A percentile compares a stretch with the other conserved stretches of the same genome.
Evolutionary conservation across 345 rosid genomes (phyloP).

Genomic region (Psidium guajava): DNA sequence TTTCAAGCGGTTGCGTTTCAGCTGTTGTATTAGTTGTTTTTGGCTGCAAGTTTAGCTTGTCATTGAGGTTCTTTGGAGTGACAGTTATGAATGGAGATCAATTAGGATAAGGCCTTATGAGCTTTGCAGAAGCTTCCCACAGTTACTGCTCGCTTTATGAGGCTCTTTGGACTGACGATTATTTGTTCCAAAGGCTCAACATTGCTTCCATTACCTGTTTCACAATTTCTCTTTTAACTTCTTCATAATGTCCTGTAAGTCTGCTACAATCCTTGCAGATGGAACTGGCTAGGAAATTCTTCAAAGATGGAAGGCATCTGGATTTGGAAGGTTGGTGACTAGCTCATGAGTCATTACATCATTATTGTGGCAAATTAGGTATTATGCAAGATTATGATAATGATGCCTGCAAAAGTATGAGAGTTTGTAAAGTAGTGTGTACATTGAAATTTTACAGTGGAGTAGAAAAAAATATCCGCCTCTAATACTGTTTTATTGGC

Average conservation of each 20-base stretch:
- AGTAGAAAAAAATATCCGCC: neutral
- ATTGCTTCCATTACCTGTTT: neutral
- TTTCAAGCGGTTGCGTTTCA: neutral
- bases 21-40: neutral
- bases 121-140: neutral
- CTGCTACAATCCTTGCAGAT: conserved; percentile 25
- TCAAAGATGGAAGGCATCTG: conserved; percentile 69
- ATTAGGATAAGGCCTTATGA: neutral
- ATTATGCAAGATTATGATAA: neutral
- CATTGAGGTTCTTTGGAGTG: neutral
- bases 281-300: conserved; percentile 71
- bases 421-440: too few relatives aligned
- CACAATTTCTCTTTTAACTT: neutral
- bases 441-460: neutral
- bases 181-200: too few relatives aligned
- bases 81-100: neutral
- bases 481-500: neutral
- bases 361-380: neutral
- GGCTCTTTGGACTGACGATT: too few relatives aligned
- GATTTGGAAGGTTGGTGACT: conserved; percentile 67
- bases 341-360: neutral
- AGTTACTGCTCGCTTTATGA: neutral
- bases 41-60: neutral
- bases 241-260: neutral
- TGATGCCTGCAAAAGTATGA: neutral